Evolutionary conservation across 148 eudicot species (phyloP).

Genomic region (Polygonum maritimum): DNA sequence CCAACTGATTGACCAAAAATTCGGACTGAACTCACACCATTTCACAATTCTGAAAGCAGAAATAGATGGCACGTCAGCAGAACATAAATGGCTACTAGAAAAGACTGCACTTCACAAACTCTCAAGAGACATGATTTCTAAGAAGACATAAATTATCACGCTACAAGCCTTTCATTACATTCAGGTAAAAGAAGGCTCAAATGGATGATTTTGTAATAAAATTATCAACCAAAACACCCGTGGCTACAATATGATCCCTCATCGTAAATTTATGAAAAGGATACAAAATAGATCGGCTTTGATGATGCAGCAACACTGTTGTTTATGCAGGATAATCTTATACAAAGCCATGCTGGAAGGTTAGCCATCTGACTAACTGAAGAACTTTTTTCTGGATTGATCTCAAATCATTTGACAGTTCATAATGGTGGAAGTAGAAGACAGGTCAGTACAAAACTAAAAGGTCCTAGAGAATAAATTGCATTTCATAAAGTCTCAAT

Average conservation of each 20-base stretch:
- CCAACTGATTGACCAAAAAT: background rate
- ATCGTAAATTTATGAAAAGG: background rate
- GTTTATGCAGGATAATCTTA: slow-evolving; percentile 21
- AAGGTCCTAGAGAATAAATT: background rate
- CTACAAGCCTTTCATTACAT: background rate
- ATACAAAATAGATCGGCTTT: background rate
- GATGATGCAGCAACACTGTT: background rate
- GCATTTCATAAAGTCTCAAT: background rate
- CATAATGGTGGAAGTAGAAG: background rate
- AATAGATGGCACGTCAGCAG: background rate
- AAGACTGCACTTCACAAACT: background rate
- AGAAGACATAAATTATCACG: background rate
- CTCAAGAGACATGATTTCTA: background rate
- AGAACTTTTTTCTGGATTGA: background rate
- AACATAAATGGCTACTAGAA: background rate
- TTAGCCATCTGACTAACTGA: slow-evolving; percentile 31
- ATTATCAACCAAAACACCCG: background rate
- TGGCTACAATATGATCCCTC: background rate
- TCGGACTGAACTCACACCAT: background rate
- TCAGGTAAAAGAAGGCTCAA: background rate
- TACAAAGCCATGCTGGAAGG: slow-evolving; percentile 24
- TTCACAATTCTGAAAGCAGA: background rate
- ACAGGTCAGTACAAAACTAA: background rate
- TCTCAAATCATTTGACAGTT: background rate
- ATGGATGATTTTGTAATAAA: background rate